These are phyloP conservation scores for Anthracocystis walkeri DNA, from an alignment of 1,284 basidiomycete species.

Conservation along the genomic window DNA sequence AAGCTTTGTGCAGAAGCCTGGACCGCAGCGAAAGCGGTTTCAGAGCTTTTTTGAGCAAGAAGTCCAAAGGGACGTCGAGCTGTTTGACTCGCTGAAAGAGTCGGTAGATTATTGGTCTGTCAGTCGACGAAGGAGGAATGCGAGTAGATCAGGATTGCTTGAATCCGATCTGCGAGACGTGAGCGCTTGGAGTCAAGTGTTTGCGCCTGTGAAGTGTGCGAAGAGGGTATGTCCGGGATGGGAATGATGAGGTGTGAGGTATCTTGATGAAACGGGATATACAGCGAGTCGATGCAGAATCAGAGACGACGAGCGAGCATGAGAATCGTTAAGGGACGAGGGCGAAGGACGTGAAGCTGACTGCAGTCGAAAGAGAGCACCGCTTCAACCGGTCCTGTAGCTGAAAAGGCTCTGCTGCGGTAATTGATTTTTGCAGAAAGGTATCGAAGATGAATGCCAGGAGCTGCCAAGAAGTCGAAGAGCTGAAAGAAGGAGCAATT, in stretches of 20 bases:
- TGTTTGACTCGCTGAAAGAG: constrained; percentile 2
- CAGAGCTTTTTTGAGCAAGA: constrained; percentile 30
- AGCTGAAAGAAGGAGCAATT: constrained; percentile 6
- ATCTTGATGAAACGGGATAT: constrained; percentile 20
- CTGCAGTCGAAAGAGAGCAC: background rate
- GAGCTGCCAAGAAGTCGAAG: background rate
- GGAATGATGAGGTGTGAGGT: constrained; percentile 19
- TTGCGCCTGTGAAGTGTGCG: background rate
- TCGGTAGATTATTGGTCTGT: background rate
- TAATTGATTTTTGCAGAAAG: background rate
- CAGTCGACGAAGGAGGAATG: background rate
- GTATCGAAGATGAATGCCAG: constrained; percentile 5
- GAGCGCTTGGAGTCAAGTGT: background rate
- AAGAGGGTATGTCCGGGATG: constrained; percentile 18
- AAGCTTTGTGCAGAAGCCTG: constrained; percentile 15
- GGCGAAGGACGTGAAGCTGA: background rate
- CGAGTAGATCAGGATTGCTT: constrained; percentile 3
- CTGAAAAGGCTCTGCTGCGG: too few relatives aligned
- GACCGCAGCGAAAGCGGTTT: constrained; percentile 13
- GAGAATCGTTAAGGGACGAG: background rate
- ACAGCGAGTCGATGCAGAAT: constrained; percentile 15
- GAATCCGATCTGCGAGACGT: constrained; percentile 2
- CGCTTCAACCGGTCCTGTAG: too few relatives aligned
- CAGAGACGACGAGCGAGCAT: constrained; percentile 8
- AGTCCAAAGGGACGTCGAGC: constrained; percentile 19